Base-by-base conservation (phyloP, 2,329 filamentous ascomycete genomes). In the Ophiostoma novo-ulmi region DNA sequence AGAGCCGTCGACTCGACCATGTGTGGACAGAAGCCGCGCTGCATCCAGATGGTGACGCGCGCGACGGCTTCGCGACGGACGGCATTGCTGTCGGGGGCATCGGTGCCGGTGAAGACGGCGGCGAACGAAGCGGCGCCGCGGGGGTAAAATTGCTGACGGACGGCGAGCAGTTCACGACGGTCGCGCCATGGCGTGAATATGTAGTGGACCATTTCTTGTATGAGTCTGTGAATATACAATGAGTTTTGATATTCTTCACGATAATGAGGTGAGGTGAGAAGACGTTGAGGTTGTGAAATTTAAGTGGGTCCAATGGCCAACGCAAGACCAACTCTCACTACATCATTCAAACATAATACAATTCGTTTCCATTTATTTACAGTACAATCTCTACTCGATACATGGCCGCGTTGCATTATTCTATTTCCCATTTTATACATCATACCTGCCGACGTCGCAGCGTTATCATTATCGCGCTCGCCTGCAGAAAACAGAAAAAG, bases 1-100 rank as follows among this genome's bases (percentile, higher is more conserved):
- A 93, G 85, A 2, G 89, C 90, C 61, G 91, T 94, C 48, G 89
- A 91, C 80, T 94, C 91, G 70, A 94, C 86, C 79, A 93, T 84
- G 80, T 94, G 90, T 70, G 92, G 91, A 73, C 93, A 90, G 75
- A 87, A 87, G 74, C 89, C 89, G 77, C 90, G 87, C 76, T 90
- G 85, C 84, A 90, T 88, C 90, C 89, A 91, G 80, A 89, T 85
- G 61, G 85, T 84, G 67, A 89, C 87, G 68, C 84, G 82, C 68
- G 85, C 84, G 67, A 89, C 85, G 71, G 87, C 73, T 84, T 72
- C 82, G 79, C 75, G 69, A 63, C 82, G 81, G 72, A 79, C 77
- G 70, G 77, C 76, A 22, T 39, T 35, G 36, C 7, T 38, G 35
- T 35, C n/a, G 26, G 26, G n/a, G 39, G 39, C 65, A 10, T 26